Percentiles rank a stretch among this genome's conserved stretches.
Conservation (phyloP, 306 rosid genomes). For the Medicago lupulina region DNA sequence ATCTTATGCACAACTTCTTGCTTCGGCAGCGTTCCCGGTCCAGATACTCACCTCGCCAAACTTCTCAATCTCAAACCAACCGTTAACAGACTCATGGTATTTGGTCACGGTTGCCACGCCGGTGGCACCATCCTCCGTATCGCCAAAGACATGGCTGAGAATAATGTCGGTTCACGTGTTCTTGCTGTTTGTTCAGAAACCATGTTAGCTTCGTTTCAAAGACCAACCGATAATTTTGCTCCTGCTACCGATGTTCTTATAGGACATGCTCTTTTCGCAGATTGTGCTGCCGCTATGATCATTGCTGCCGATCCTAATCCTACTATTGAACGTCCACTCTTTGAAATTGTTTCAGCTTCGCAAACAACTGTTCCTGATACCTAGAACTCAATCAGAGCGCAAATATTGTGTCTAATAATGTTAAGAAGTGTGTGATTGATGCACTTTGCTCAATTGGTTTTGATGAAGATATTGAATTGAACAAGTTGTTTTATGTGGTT, state of each 20-base stretch:
- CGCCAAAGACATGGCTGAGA: constrained; percentile 26
- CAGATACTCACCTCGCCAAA: constrained; percentile 8
- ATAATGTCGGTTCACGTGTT: constrained; percentile 30
- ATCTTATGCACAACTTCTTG: constrained; percentile 34
- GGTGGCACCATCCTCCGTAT: constrained; percentile 8
- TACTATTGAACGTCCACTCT: not conserved
- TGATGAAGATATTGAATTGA: constrained; percentile 2
- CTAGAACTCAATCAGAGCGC: not conserved
- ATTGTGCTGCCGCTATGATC: not conserved
- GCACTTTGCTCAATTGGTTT: not conserved
- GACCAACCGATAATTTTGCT: not conserved
- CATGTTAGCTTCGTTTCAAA: not conserved
- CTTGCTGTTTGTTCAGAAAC: constrained; percentile 12
- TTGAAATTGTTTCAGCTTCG: constrained; percentile 1
- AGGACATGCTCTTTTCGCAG: not conserved
- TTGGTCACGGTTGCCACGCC: not conserved
- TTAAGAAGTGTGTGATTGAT: constrained; percentile 15
- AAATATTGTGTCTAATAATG: not conserved
- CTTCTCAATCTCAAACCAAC: constrained; percentile 19
- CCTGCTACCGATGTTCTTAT: not conserved
- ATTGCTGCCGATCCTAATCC: not conserved
- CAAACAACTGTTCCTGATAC: not conserved
- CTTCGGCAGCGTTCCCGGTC: not conserved
- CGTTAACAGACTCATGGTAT: constrained; percentile 15
- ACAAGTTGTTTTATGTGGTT: constrained; percentile 15